A percentile compares a stretch with the other conserved stretches of the same genome.
Evolutionary conservation across 2,329 filamentous ascomycete genomes (phyloP).

Genomic region (Davidsoniella australis): DNA sequence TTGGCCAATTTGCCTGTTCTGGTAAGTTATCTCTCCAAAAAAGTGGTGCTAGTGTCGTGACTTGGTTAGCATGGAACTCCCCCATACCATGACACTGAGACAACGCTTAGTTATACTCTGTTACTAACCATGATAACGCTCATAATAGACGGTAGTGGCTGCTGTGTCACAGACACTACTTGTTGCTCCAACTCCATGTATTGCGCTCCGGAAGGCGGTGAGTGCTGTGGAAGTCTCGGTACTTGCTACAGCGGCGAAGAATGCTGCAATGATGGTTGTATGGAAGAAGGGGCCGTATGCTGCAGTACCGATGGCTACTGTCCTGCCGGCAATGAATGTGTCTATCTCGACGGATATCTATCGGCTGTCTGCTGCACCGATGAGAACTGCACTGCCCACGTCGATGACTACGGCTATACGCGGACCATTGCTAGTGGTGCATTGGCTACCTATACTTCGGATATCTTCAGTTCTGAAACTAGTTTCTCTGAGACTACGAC

Average conservation of each 20-base stretch:
- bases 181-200: not conserved
- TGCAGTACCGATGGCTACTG: not conserved
- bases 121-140: not conserved
- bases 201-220: not conserved
- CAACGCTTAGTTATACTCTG: no score
- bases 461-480: no score
- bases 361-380: not conserved
- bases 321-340: not conserved
- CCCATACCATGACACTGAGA: no score
- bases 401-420: conserved; percentile 3
- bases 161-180: not conserved
- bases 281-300: not conserved
- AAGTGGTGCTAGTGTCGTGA: no score
- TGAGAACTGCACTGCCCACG: not conserved
- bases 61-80: no score
- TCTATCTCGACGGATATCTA: not conserved
- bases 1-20: not conserved
- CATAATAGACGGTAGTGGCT: not conserved
- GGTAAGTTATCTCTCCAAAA: not conserved
- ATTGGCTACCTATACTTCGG: no score
- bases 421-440: no score
- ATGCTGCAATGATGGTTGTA: conserved; percentile 1
- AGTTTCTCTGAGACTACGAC: no score
- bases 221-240: not conserved
- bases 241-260: not conserved